These are phyloP conservation scores for Spathaspora arborariae DNA, from an alignment of 805 yeast genomes.

Conservation along the genomic window DNA sequence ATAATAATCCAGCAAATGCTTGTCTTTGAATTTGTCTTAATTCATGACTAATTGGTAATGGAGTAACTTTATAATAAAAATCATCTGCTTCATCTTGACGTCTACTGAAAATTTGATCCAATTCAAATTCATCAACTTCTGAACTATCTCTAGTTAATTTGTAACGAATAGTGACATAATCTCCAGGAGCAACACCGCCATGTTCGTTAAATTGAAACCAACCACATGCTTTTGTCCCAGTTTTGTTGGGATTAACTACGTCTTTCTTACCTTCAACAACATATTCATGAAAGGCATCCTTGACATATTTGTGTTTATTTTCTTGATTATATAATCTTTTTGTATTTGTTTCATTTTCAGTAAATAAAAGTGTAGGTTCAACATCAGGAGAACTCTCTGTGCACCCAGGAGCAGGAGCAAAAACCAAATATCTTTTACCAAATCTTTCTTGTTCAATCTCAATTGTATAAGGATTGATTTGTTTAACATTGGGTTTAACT, in stretches of 20 bases:
- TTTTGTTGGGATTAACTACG: conserved; percentile 64
- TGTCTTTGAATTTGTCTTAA: conserved; percentile 84
- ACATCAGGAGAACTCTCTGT: conserved; percentile 59
- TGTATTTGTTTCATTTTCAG: conserved; percentile 86
- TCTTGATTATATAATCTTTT: conserved; percentile 60
- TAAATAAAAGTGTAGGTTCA: conserved; percentile 73
- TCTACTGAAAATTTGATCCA: conserved; percentile 63
- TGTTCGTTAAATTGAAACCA: conserved; percentile 75
- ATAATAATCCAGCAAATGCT: conserved; percentile 88
- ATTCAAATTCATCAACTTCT: conserved; percentile 66
- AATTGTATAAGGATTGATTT: conserved; percentile 43
- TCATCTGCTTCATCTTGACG: conserved; percentile 90
- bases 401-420: conserved; percentile 83
- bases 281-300: conserved; percentile 90
- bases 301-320: conserved; percentile 56
- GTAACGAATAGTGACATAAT: conserved; percentile 80
- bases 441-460: conserved; percentile 64
- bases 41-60: conserved; percentile 77
- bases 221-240: conserved; percentile 84
- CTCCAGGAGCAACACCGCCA: conserved; percentile 82
- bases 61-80: conserved; percentile 84
- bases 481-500: conserved; percentile 46
- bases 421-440: conserved; percentile 61
- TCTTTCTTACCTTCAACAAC: conserved; percentile 56
- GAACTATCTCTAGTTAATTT: conserved; percentile 47